These are phyloP conservation scores for Phlyctochytrium arcticum DNA, from an alignment of 192 early-diverging fungal genomes.

Conservation along the genomic window DNA sequence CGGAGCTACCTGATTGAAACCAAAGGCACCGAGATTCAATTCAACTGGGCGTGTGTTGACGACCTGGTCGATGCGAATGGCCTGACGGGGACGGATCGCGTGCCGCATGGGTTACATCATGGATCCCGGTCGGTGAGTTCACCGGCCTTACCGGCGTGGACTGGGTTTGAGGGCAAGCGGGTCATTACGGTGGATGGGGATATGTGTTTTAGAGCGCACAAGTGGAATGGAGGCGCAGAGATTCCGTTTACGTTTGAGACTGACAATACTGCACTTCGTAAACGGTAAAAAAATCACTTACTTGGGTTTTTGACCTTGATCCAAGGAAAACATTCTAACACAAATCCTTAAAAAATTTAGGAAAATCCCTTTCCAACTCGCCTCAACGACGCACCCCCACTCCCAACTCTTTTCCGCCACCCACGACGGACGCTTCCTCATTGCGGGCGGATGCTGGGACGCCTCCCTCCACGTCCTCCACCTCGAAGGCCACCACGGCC, in stretches of 20 bases:
- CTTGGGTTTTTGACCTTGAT: not conserved
- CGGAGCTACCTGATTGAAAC: slow-evolving; percentile 24
- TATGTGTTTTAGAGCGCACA: slow-evolving; percentile 22
- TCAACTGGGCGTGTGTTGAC: slow-evolving; percentile 6
- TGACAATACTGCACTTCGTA: slow-evolving; percentile 13
- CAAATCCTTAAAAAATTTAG: not conserved
- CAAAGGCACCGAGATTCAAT: slow-evolving; percentile 7
- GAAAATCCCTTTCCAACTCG: slow-evolving; percentile 28
- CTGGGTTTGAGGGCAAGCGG: slow-evolving; percentile 2
- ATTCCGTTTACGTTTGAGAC: slow-evolving; percentile 23
- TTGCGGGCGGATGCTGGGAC: slow-evolving; percentile 43
- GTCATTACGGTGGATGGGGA: slow-evolving; percentile 25
- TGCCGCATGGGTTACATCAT: not conserved
- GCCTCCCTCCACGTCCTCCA: slow-evolving; percentile 29
- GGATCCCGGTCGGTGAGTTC: not conserved
- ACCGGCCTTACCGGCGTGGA: not conserved
- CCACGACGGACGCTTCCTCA: slow-evolving; percentile 24
- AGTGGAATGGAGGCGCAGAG: slow-evolving; percentile 13
- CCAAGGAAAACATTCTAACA: not conserved
- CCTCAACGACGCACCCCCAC: slow-evolving; percentile 9
- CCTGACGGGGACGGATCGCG: not conserved
- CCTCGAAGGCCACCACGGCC: not conserved
- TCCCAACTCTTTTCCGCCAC: slow-evolving; percentile 27
- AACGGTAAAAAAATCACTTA: slow-evolving; percentile 6
- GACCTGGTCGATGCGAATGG: not conserved